Conservation (phyloP, 1,284 basidiomycete genomes). For the Ceratobasidium sp. region DNA sequence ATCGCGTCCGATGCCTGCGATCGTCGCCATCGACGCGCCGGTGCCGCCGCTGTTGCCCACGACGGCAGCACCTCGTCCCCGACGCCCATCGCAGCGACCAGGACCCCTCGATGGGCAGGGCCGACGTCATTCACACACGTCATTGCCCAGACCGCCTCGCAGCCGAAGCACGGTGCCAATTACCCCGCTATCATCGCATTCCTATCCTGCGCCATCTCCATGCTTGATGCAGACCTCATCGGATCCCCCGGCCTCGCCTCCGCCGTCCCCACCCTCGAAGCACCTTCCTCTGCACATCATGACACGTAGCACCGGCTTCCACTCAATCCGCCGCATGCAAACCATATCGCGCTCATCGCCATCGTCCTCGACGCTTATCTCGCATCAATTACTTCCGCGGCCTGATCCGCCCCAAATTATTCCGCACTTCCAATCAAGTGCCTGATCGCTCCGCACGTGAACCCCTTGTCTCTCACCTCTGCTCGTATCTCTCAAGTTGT, state of each 20-base stretch:
- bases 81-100: conserved; percentile 3
- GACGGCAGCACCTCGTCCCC: neutral
- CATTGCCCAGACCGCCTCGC: conserved; percentile 1
- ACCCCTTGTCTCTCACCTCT: too few relatives aligned
- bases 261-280: too few relatives aligned
- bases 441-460: neutral
- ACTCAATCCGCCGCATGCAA: conserved; percentile 6
- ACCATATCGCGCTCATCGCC: conserved; percentile 12
- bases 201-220: conserved; percentile 29
- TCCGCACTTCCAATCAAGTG: neutral
- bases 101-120: neutral
- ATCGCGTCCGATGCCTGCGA: conserved; percentile 35
- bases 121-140: neutral
- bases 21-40: neutral
- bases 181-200: conserved; percentile 18
- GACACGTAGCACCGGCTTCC: conserved; percentile 24
- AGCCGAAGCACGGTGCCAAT: conserved; percentile 7
- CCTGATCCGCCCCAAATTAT: conserved; percentile 21
- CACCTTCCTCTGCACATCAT: too few relatives aligned
- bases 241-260: too few relatives aligned
- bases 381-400: conserved; percentile 15
- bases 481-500: too few relatives aligned
- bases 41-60: neutral
- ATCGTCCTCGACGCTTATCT: conserved; percentile 27
- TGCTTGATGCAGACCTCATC: too few relatives aligned